Evolutionary conservation across 306 rosid species (phyloP).

Genomic region (Begonia masoniana): DNA sequence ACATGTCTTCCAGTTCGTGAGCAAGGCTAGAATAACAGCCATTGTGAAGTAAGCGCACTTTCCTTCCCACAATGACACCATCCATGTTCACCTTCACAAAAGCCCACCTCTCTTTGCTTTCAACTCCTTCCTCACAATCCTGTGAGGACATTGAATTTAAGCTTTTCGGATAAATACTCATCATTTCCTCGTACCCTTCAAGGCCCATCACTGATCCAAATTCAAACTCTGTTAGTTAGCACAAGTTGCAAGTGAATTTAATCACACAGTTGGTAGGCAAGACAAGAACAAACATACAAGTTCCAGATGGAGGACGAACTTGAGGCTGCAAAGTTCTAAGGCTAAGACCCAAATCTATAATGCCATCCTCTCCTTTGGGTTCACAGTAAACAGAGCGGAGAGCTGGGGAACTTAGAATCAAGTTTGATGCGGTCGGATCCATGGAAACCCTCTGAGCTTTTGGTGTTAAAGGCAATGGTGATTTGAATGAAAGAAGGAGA

Average conservation of each 20-base stretch:
- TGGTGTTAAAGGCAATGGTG: not conserved
- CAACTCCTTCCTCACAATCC: constrained; percentile 42
- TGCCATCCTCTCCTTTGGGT: constrained; percentile 39
- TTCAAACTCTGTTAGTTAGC: not conserved
- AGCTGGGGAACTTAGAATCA: constrained; percentile 3
- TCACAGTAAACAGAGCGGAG: constrained; percentile 54
- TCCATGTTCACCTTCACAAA: constrained; percentile 93
- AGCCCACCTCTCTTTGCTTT: constrained; percentile 72
- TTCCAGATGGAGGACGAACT: constrained; percentile 41
- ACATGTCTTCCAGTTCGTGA: constrained; percentile 76
- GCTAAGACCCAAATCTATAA: constrained; percentile 84
- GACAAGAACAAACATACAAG: constrained; percentile 23
- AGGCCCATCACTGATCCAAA: constrained; percentile 34
- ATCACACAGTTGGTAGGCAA: not conserved
- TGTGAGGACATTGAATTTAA: constrained; percentile 19
- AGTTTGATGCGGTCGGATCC: not conserved
- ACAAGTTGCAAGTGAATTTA: not conserved
- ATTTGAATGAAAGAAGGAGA: not conserved
- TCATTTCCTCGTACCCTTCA: constrained; percentile 34
- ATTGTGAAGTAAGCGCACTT: constrained; percentile 67
- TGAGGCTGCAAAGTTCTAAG: constrained; percentile 69
- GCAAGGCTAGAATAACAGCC: constrained; percentile 62
- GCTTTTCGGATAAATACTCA: constrained; percentile 45
- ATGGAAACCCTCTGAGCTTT: no score
- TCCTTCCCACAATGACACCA: constrained; percentile 78